Evolutionary conservation across 805 yeast genomes (phyloP).

Genomic region (Cephaloascus fragrans): DNA sequence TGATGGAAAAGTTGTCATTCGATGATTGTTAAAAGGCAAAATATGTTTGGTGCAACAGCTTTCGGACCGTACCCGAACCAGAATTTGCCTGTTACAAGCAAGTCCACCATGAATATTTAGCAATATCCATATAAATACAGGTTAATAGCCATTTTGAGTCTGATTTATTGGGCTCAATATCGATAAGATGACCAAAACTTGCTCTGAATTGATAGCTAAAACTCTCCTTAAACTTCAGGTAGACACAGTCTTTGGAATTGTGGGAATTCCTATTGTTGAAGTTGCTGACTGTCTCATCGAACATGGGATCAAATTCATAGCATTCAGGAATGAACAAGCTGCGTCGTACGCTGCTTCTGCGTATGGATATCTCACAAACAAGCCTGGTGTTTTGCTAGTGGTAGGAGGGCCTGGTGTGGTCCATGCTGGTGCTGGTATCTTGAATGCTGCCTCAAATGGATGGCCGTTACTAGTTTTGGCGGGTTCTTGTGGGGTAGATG

Average conservation of each 20-base stretch:
- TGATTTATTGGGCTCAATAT: too few relatives aligned
- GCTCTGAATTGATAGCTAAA: slow-evolving; percentile 39
- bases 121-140: slow-evolving; percentile 2
- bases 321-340: slow-evolving; percentile 64
- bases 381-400: slow-evolving; percentile 57
- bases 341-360: slow-evolving; percentile 71
- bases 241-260: slow-evolving; percentile 54
- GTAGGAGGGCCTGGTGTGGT: slow-evolving; percentile 74
- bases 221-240: slow-evolving; percentile 40
- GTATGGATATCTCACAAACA: slow-evolving; percentile 55
- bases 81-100: background rate
- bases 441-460: slow-evolving; percentile 49
- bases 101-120: slow-evolving; percentile 5
- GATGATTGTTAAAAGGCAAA: too few relatives aligned
- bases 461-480: slow-evolving; percentile 63
- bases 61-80: too few relatives aligned
- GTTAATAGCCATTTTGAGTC: too few relatives aligned
- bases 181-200: too few relatives aligned
- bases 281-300: slow-evolving; percentile 51
- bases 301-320: slow-evolving; percentile 43
- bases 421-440: slow-evolving; percentile 59
- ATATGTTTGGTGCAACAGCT: too few relatives aligned
- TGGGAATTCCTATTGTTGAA: slow-evolving; percentile 70
- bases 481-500: slow-evolving; percentile 44
- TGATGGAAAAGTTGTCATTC: too few relatives aligned